Base-by-base conservation (phyloP, 306 rosid genomes). In the Citrullus amarus region DNA sequence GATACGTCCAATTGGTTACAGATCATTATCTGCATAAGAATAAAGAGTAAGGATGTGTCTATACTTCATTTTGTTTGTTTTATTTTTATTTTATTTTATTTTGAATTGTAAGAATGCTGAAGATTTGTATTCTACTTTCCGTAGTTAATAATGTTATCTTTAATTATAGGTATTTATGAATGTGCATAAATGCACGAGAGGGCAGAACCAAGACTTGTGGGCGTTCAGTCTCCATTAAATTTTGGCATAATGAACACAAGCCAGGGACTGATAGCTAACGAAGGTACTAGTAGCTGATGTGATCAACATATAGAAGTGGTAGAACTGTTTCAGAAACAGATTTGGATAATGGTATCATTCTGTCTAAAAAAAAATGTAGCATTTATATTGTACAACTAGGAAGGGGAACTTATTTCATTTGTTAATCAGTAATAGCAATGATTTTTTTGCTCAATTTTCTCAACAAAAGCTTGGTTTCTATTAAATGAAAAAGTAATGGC, bases 1-100 rank as follows among this genome's bases (percentile, higher is more conserved):
- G 84, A 56, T 62, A 85, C 67, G 73, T 68, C 78, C 53, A 78
- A 60, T n/a, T 34, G 25, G 56, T 80, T 56, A 5, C 78, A 60
- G 57, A 85, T 78, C 62, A 61, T 80, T 78, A 81, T 85, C 88
- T 87, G 87, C 88, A 81, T 69, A 51, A 79, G 34, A 80, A 66
- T 10, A 25, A 69, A 25, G 2, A 65, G 55, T 51, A 38, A 67
- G 79, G 10, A 43, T 11, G 17, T 54, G 18, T n/a, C 30, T 20
- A 30, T 4, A 15, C 34, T 16, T 44, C 43, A 13, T 34, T 34
- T n/a, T 25, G 16, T 16, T 14, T 13, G 13, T 74, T 20, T 20
- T 4, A 48, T 48, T 74, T 20, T 20, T 4, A 48, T 48, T 48
- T 48, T 3, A 2, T 48, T 48, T 11, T 22, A 28, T 73, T 43